These are phyloP conservation scores for Trichophyton benhamiae DNA, from an alignment of 2,329 filamentous ascomycete species.

Conservation along the genomic window DNA sequence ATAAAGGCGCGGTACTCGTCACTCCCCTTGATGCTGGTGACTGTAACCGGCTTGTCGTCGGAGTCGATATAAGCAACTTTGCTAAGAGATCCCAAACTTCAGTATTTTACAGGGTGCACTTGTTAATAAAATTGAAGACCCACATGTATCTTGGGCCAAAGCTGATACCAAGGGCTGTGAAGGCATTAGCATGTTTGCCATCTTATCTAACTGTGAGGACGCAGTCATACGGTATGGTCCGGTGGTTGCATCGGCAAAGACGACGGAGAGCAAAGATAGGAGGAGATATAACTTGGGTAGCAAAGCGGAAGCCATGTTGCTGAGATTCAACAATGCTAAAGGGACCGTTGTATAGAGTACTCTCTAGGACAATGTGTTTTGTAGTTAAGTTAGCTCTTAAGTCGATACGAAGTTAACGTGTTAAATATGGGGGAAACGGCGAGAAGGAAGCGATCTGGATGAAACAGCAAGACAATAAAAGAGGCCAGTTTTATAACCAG, in stretches of 20 bases:
- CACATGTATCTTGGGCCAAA: not conserved
- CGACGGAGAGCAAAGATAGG: not conserved
- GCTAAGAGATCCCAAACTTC: not conserved
- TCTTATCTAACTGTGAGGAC: not conserved
- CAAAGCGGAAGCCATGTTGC: too few relatives aligned
- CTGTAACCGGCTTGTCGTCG: not conserved
- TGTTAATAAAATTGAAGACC: not conserved
- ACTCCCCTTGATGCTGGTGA: not conserved
- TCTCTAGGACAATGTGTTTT: too few relatives aligned
- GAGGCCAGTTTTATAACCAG: too few relatives aligned
- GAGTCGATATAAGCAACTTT: not conserved
- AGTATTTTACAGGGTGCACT: not conserved
- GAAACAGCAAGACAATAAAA: too few relatives aligned
- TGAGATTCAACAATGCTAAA: too few relatives aligned
- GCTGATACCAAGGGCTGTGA: not conserved
- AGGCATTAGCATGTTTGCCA: not conserved
- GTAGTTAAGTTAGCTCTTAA: too few relatives aligned
- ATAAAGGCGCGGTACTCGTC: conserved; percentile 2
- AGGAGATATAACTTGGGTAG: not conserved
- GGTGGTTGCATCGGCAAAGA: not conserved
- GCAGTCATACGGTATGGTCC: not conserved
- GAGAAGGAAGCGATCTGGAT: too few relatives aligned
- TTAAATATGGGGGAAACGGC: too few relatives aligned
- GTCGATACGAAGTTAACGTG: too few relatives aligned
- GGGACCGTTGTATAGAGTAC: too few relatives aligned